phyloP scores from a whole-genome alignment of 148 eudicot genomes.

The Dysphania ambrosioides region DNA sequence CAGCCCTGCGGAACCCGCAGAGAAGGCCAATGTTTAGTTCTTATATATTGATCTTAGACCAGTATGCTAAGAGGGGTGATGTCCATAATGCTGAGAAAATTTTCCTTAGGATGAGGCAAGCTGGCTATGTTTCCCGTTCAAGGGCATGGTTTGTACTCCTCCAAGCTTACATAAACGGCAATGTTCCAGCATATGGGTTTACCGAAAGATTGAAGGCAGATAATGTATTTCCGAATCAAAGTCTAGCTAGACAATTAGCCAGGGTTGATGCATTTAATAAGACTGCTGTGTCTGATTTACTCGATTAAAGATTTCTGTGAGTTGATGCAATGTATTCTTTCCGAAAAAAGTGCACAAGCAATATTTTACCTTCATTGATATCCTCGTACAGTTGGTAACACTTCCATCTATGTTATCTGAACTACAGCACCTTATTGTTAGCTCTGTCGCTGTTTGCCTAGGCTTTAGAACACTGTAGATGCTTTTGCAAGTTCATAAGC shows the following conservation, averaged over 20 bases:
- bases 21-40: constrained; percentile 52
- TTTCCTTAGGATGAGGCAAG: constrained; percentile 61
- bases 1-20: constrained; percentile 30
- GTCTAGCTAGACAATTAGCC: constrained; percentile 40
- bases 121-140: constrained; percentile 54
- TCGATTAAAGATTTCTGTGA: constrained; percentile 46
- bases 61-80: constrained; percentile 74
- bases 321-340: neutral
- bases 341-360: neutral
- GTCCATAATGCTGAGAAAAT: constrained; percentile 77
- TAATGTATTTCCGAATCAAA: constrained; percentile 53
- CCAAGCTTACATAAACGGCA: constrained; percentile 56
- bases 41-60: constrained; percentile 53
- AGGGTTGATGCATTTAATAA: constrained; percentile 59
- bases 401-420: neutral
- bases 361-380: neutral
- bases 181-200: constrained; percentile 73
- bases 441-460: neutral
- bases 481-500: neutral
- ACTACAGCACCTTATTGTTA: neutral
- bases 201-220: constrained; percentile 87
- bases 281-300: constrained; percentile 52
- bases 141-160: constrained; percentile 37
- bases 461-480: neutral
- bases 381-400: constrained; percentile 4